Conservation (phyloP, 352 stramenopile genomes). For the Phytophthora pinifolia region DNA sequence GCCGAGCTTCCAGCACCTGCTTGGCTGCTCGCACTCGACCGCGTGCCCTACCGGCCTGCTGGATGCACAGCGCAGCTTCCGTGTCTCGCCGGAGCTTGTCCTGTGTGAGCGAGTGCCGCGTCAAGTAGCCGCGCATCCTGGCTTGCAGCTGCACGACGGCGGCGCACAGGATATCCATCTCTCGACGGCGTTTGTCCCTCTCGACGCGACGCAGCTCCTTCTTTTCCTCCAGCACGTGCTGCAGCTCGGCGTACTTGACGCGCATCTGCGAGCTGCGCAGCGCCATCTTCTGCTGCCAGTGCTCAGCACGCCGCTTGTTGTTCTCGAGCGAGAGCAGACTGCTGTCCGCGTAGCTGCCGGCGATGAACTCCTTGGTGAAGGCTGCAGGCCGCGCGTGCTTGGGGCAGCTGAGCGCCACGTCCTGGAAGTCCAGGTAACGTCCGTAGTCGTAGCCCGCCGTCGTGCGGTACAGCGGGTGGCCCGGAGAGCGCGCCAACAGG, state of each 20-base stretch:
- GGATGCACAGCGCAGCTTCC: constrained; percentile 44
- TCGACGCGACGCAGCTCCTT: constrained; percentile 36
- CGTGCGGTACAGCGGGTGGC: constrained; percentile 60
- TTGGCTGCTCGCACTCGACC: constrained; percentile 45
- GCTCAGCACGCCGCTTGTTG: constrained; percentile 44
- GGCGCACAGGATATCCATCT: constrained; percentile 29
- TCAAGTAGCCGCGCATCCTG: constrained; percentile 36
- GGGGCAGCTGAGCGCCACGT: constrained; percentile 49
- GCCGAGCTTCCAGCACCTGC: constrained; percentile 32
- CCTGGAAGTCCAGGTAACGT: constrained; percentile 54
- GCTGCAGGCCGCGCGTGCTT: constrained; percentile 42
- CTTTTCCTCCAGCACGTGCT: constrained; percentile 49
- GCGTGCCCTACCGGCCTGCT: constrained; percentile 42
- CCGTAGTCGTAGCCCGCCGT: constrained; percentile 67
- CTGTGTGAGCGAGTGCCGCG: constrained; percentile 17
- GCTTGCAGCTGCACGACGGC: constrained; percentile 31
- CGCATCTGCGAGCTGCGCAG: constrained; percentile 60
- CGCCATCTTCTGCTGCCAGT: constrained; percentile 55
- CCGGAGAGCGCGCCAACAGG: constrained; percentile 29
- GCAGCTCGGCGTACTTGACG: constrained; percentile 61
- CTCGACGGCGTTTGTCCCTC: constrained; percentile 39
- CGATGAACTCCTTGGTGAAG: constrained; percentile 66
- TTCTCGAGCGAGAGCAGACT: constrained; percentile 64
- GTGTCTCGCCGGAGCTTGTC: constrained; percentile 32
- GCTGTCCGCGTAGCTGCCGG: constrained; percentile 49